Evolutionary conservation across 805 yeast genomes (phyloP), one percentile per base, ranked within the genome.

Genomic region (Grigorovia transvaalensis): DNA sequence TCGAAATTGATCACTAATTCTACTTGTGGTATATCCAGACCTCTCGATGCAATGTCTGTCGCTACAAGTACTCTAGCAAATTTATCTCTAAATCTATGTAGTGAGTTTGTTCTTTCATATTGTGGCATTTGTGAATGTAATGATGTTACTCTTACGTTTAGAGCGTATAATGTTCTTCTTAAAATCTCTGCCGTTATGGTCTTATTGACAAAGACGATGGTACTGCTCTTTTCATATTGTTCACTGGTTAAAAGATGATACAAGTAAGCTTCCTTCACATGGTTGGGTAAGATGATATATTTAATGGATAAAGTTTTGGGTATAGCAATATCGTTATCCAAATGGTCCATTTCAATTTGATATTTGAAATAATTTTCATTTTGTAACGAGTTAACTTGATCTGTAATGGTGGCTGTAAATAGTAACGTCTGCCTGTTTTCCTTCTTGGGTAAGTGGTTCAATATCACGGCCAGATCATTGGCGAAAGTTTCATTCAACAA

Each of bases 41-140:
- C 99, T 79, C 99, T 81, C 30, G 96, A 84, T 2, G 96, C 99
- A 20, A 93, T 97, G 67, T 93, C 99, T 0, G 99, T 93, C 8
- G 98, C 96, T 17, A 93, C 83, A 51, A 93, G 71, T 1, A 93
- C 88, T 47, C 95, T 77, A 0, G 98, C 98, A 3, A 96, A 97
- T 51, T 87, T 85, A 0, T 98, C 97, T 62, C 91, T 79, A 71
- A 93, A 93, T 61, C 98, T 75, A 57, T 90, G 98, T 51, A 93
- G 72, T 0, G 97, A 87, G 65, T 87, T 88, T 23, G 91, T 82
- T 68, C 99, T 79, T 65, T 93, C 98, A 30, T 76, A 70, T 70
- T 93, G 99, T 0, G 91, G 90, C 93, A 93, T 82, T 64, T 89
- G 90, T 2, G 98, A 90, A 66, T 93, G 98, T 49, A 93, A 72